Evolutionary conservation across 805 yeast species (phyloP).

Genomic region (Teunomyces aglyptinius): DNA sequence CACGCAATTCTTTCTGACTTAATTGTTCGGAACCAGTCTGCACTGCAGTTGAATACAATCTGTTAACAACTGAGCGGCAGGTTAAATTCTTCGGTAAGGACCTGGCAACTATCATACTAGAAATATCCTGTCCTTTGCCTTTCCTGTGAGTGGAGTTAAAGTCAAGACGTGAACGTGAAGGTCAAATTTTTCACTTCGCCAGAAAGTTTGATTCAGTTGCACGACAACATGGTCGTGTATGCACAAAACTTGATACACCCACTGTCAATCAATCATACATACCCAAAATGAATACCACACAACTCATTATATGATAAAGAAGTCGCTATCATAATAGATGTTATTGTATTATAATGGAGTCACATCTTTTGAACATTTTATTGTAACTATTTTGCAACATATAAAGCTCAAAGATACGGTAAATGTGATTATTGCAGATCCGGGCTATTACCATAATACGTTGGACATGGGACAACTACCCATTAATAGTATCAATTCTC

Average conservation of each 20-base stretch:
- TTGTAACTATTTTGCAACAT: neutral
- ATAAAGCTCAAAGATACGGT: neutral
- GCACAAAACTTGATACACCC: neutral
- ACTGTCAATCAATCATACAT: neutral
- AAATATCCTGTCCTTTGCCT: neutral
- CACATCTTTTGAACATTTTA: neutral
- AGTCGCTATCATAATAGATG: neutral
- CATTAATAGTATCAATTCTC: neutral
- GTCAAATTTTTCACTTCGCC: slow-evolving; percentile 3
- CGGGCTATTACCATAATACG: neutral
- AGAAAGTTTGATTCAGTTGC: neutral
- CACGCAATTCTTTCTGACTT: slow-evolving; percentile 33
- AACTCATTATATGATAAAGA: neutral
- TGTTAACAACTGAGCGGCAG: neutral
- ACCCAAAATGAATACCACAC: neutral
- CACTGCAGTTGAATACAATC: neutral
- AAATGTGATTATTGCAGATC: neutral
- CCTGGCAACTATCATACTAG: neutral
- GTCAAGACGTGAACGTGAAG: neutral
- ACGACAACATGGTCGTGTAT: slow-evolving; percentile 1
- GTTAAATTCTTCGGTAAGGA: neutral
- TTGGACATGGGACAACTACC: neutral
- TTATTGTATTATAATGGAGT: neutral
- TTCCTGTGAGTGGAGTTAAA: neutral
- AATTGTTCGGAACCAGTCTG: slow-evolving; percentile 6